Conservation (phyloP, 2,329 filamentous ascomycete genomes). For the Aspergillus awamori region DNA sequence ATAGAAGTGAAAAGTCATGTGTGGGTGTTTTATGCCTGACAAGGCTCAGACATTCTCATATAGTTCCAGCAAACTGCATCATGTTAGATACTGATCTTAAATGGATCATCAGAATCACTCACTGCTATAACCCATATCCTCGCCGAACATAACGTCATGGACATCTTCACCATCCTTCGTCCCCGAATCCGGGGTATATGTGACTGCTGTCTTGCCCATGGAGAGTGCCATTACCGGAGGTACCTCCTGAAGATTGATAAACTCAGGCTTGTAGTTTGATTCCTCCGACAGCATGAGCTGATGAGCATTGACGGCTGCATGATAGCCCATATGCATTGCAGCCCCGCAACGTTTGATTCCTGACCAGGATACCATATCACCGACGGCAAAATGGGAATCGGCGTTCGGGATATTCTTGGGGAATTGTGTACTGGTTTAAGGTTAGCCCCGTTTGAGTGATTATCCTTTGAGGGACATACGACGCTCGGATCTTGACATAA, state of each 20-base stretch:
- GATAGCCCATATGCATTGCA: constrained; percentile 73
- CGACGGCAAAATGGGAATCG: constrained; percentile 66
- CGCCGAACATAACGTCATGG: constrained; percentile 61
- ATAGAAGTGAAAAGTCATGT: not conserved
- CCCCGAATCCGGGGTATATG: constrained; percentile 61
- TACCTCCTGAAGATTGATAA: constrained; percentile 56
- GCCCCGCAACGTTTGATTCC: constrained; percentile 79
- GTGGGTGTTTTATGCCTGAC: constrained; percentile 14
- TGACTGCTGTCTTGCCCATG: constrained; percentile 69
- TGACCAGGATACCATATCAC: constrained; percentile 71
- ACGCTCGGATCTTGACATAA: constrained; percentile 64
- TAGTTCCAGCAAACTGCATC: constrained; percentile 59
- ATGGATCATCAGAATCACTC: constrained; percentile 39
- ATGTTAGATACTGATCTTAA: constrained; percentile 6
- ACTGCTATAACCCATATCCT: constrained; percentile 69
- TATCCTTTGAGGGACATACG: constrained; percentile 26
- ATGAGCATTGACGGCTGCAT: constrained; percentile 68
- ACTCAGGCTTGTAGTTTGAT: constrained; percentile 47
- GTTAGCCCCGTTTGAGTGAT: not conserved
- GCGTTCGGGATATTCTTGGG: constrained; percentile 58
- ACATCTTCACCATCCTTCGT: constrained; percentile 37
- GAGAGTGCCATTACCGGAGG: constrained; percentile 71
- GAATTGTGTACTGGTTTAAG: constrained; percentile 56
- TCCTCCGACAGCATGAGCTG: constrained; percentile 58
- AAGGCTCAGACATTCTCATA: constrained; percentile 50